phyloP scores from a whole-genome alignment of 75 land plant genomes.

The Isoetes taiwanensis region DNA sequence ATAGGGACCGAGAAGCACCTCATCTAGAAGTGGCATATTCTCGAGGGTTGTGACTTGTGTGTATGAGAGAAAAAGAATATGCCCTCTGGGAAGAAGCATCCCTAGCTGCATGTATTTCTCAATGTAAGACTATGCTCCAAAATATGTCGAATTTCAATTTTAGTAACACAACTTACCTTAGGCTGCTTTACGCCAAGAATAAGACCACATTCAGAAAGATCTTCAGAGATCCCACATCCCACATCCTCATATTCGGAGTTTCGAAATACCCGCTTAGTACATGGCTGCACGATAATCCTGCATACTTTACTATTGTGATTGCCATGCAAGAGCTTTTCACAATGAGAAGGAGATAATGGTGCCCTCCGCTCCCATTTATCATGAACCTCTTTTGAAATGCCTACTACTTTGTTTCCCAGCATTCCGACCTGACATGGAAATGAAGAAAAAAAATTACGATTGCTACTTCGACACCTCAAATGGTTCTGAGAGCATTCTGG shows the following conservation, averaged over 20 bases:
- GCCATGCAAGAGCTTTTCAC: background rate
- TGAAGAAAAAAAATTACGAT: too few relatives aligned
- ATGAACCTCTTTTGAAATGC: background rate
- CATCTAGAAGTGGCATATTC: conserved; percentile 1
- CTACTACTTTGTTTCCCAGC: background rate
- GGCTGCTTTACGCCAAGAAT: conserved; percentile 6
- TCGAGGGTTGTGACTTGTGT: background rate
- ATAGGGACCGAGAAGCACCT: background rate
- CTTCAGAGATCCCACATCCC: conserved; percentile 3
- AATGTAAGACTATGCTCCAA: too few relatives aligned
- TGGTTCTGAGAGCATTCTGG: too few relatives aligned
- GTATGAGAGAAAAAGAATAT: background rate
- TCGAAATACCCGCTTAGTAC: background rate
- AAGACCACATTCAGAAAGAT: conserved; percentile 1
- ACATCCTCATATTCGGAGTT: background rate
- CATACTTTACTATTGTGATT: too few relatives aligned
- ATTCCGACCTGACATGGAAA: too few relatives aligned
- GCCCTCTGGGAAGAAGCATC: background rate
- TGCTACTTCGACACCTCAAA: too few relatives aligned
- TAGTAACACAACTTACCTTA: conserved; percentile 2
- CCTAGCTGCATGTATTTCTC: conserved; percentile 5
- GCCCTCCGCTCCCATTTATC: conserved; percentile 4
- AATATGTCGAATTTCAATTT: too few relatives aligned
- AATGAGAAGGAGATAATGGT: background rate
- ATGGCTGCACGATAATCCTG: conserved; percentile 2